These are phyloP conservation scores for Phoma sp. DNA, from an alignment of 2,329 filamentous ascomycete species.

Conservation along the genomic window DNA sequence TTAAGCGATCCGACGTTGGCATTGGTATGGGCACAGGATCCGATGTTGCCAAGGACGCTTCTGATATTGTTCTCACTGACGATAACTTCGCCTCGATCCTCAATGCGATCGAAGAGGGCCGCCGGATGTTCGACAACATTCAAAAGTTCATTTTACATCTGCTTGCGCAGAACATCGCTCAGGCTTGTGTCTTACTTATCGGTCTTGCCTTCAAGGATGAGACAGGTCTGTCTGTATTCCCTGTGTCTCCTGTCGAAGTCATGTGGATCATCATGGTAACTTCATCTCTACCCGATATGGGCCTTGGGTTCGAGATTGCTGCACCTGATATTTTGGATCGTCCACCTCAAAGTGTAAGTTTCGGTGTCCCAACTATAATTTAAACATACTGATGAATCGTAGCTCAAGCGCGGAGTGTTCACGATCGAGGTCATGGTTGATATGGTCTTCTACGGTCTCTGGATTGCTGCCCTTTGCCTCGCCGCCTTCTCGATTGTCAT, in stretches of 20 bases:
- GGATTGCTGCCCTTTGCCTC: slow-evolving; percentile 43
- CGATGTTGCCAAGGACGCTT: slow-evolving; percentile 54
- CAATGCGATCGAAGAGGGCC: slow-evolving; percentile 53
- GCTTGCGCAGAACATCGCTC: slow-evolving; percentile 42
- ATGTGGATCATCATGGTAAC: slow-evolving; percentile 50
- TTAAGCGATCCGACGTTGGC: slow-evolving; percentile 54
- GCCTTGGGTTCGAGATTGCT: slow-evolving; percentile 44
- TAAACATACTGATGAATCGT: slow-evolving; percentile 16
- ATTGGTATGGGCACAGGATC: slow-evolving; percentile 55
- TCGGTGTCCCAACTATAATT: neutral
- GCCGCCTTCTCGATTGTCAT: slow-evolving; percentile 43
- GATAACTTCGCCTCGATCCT: slow-evolving; percentile 55
- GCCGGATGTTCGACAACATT: slow-evolving; percentile 55
- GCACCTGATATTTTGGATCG: slow-evolving; percentile 42
- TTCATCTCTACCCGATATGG: slow-evolving; percentile 44
- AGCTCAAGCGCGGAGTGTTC: slow-evolving; percentile 46
- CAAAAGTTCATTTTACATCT: slow-evolving; percentile 49
- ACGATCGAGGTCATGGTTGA: slow-evolving; percentile 43
- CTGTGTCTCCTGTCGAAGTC: slow-evolving; percentile 46
- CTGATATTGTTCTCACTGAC: slow-evolving; percentile 54
- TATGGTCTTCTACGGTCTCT: slow-evolving; percentile 45
- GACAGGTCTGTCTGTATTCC: slow-evolving; percentile 43
- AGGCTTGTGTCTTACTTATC: slow-evolving; percentile 43
- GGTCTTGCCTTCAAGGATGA: slow-evolving; percentile 44
- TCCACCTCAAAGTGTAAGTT: slow-evolving; percentile 37